Conservation (phyloP, 805 yeast species). For the Grigorovia jiainica region DNA sequence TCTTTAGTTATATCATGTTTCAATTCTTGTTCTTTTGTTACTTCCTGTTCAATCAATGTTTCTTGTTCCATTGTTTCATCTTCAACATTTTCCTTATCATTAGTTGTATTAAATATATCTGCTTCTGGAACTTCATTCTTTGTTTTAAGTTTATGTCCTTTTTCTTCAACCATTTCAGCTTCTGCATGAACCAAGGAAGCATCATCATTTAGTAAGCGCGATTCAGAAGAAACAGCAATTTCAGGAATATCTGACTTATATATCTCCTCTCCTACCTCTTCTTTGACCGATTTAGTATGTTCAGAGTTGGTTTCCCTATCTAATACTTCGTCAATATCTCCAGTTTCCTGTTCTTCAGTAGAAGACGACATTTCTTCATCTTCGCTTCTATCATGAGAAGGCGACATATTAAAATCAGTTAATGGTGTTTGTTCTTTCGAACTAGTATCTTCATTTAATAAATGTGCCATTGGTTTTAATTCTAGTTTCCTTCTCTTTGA, state of each 20-base stretch:
- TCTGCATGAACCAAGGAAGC: background rate
- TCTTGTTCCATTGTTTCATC: background rate
- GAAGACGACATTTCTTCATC: constrained; percentile 9
- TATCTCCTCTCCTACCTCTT: background rate
- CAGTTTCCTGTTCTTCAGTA: constrained; percentile 1
- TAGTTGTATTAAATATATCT: too few relatives aligned
- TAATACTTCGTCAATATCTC: background rate
- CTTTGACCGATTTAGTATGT: background rate
- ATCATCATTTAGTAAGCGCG: too few relatives aligned
- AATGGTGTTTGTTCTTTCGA: constrained; percentile 17
- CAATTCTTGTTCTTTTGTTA: background rate
- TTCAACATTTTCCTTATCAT: too few relatives aligned
- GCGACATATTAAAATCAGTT: background rate
- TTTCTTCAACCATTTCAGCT: background rate
- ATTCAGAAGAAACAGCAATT: too few relatives aligned
- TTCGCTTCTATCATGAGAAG: constrained; percentile 9
- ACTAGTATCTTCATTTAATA: constrained; percentile 21
- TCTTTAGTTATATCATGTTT: background rate
- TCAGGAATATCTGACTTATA: too few relatives aligned
- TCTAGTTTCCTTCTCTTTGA: constrained; percentile 12
- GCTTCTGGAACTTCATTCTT: background rate
- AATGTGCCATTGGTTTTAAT: constrained; percentile 23
- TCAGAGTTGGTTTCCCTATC: constrained; percentile 2
- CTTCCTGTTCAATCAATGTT: too few relatives aligned
- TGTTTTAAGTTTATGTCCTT: background rate